These are phyloP conservation scores for Astrephomene gubernaculifera DNA, from an alignment of 139 green algal genomes.

Conservation along the genomic window DNA sequence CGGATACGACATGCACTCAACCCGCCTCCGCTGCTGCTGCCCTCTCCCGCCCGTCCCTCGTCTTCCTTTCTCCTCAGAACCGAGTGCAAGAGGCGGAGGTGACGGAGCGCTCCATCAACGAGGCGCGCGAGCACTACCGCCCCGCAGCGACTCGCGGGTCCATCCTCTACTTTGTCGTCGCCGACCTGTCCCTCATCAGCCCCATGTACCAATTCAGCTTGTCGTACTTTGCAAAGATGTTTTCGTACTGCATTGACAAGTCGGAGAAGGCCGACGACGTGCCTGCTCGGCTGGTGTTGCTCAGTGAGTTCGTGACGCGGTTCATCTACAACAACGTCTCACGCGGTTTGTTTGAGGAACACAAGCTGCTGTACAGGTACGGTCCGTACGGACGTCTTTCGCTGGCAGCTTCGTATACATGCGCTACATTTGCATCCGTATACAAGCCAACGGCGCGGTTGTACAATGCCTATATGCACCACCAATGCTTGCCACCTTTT, in stretches of 20 bases:
- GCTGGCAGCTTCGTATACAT: no score
- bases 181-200: conserved; percentile 82
- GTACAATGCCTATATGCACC: no score
- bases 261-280: conserved; percentile 72
- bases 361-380: conserved; percentile 82
- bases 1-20: no score
- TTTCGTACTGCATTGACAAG: conserved; percentile 84
- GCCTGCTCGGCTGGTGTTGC: conserved; percentile 65
- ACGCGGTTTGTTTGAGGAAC: conserved; percentile 85
- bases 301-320: conserved; percentile 75
- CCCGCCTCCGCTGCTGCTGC: no score
- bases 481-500: no score
- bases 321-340: conserved; percentile 89
- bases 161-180: conserved; percentile 86
- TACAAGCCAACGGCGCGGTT: no score
- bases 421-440: no score
- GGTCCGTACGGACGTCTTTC: conserved; percentile 44
- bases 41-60: no score
- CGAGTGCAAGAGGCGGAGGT: conserved; percentile 87
- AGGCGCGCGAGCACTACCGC: conserved; percentile 82
- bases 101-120: conserved; percentile 85
- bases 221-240: conserved; percentile 83
- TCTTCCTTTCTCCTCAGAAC: conserved; percentile 46
- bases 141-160: conserved; percentile 74
- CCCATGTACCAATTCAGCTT: conserved; percentile 91